Base-by-base conservation (phyloP, 1,284 basidiomycete species). In the Kalmanozyma brasiliensis region DNA sequence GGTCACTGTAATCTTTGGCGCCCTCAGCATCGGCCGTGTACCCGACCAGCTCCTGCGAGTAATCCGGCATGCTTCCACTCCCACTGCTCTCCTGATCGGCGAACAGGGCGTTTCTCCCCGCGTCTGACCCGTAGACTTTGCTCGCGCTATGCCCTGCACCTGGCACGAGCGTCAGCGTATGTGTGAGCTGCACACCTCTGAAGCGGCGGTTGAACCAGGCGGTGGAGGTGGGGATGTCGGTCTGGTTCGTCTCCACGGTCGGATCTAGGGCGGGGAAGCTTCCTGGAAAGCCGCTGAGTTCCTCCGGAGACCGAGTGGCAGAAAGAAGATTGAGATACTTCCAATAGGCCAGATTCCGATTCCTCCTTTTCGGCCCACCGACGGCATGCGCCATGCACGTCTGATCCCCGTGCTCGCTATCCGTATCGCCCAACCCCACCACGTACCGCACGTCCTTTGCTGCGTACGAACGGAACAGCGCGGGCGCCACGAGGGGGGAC, bases 91-190 rank as follows among this genome's bases (percentile, higher is more conserved):
- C 49, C 35, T 57, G 55, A 11, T 55, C 47, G 16, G 35, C 44
- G 46, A 81, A 81, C n/a, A 81, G 61, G 6, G 78, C 78, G 19
- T 74, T 65, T 16, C 77, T 58, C 2, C 80, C 80, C 35, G 63
- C 57, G 13, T 40, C 29, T 11, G 69, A 62, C 13, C 52, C 46
- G 48, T 76, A 80, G 8, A 81, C 73, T 52, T 71, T 41, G 8
- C 23, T 59, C 1, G 77, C 78, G 43, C 69, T 66, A 42, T 81
- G 80, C 23, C 69, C 68, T 1, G 70, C 80, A 8, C 75, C 49
- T 37, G 48, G 33, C 3, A 80, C 67, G 16, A 76, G 56, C n/a
- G 59, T 52, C n/a, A 81, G 53, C 13, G 65, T 63, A 19, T 77
- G 71, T 5, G 8, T 24, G n/a, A 81, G 51, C 20, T 26, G n/a